Evolutionary conservation across 345 rosid genomes (phyloP).

Genomic region (Lepidium didymum): DNA sequence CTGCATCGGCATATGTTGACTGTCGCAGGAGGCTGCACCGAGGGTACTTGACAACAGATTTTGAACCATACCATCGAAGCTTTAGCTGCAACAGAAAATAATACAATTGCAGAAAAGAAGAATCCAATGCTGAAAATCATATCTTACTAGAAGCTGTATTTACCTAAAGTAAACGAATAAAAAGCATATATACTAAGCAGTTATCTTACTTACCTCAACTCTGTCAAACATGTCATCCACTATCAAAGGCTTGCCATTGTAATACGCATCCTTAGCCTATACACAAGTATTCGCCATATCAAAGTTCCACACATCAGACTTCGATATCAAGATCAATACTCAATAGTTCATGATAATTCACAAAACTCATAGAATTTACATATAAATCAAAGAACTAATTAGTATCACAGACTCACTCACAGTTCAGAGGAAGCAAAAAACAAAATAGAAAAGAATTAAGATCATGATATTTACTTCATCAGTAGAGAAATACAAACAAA

Average conservation of each 20-base stretch:
- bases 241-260: conserved; percentile 80
- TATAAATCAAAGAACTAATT: neutral
- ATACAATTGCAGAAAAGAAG: neutral
- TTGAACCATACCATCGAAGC: conserved; percentile 84
- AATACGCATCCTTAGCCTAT: conserved; percentile 85
- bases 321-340: neutral
- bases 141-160: neutral
- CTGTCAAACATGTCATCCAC: conserved; percentile 95
- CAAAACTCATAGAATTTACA: neutral
- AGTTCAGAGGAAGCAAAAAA: neutral
- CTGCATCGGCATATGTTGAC: conserved; percentile 85
- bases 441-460: no score
- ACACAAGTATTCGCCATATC: neutral
- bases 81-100: conserved; percentile 45
- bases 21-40: conserved; percentile 89
- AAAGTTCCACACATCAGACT: neutral
- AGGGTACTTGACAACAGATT: conserved; percentile 89
- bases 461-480: no score
- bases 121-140: neutral
- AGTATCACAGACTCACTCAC: neutral
- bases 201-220: conserved; percentile 79
- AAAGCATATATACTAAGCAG: neutral
- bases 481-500: neutral
- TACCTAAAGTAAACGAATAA: neutral
- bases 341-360: neutral